Base-by-base conservation (phyloP, 2,329 filamentous ascomycete species). In the Aspergillus sp. region DNA sequence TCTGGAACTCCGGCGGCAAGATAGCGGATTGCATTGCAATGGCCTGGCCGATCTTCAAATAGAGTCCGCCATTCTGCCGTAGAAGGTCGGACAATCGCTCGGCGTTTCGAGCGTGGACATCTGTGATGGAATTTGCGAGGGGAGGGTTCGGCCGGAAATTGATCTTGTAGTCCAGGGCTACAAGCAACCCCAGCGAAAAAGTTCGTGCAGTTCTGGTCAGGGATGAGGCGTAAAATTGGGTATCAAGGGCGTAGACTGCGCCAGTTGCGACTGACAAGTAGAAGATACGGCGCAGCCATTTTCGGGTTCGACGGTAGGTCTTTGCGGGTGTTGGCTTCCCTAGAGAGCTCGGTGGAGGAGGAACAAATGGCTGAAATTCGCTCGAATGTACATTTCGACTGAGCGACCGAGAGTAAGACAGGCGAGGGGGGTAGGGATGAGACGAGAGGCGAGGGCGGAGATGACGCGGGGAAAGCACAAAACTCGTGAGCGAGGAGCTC, bases 11-110 rank as follows among this genome's bases (percentile, higher is more conserved):
- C 0, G 93, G 90, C 24, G 95, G 95, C 61, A 99, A 78, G 24
- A 98, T 87, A 0, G 93, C 93, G 65, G 90, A 93, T 80, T 99
- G 95, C 95, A 98, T 98, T 13, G 93, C 95, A 65, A 99, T 93
- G 4, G 95, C 95, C 80, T 99, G 95, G 0, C 95, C 95, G 58
- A 99, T 97, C 82, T 99, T 99, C 70, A 98, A 82, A 71, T 98
- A 99, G 17, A 99, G 77, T 0, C 95, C 95, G 59, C 95, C 93
- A 81, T 99, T 99, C 55, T 85, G 80, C 24, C 90, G 84, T 64
- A 98, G 81, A 61, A 99, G 78, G 30, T 93, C 82, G 60, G 91
- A 96, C 39, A 98, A 79, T 24, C 90, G 83, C 77, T 92, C 86
- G 0, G 95, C 95, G 70, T 89, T 96, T 60, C 95, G 87, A 39